Evolutionary conservation across 2,329 filamentous ascomycete genomes (phyloP).

Genomic region (Fusarium hostae): DNA sequence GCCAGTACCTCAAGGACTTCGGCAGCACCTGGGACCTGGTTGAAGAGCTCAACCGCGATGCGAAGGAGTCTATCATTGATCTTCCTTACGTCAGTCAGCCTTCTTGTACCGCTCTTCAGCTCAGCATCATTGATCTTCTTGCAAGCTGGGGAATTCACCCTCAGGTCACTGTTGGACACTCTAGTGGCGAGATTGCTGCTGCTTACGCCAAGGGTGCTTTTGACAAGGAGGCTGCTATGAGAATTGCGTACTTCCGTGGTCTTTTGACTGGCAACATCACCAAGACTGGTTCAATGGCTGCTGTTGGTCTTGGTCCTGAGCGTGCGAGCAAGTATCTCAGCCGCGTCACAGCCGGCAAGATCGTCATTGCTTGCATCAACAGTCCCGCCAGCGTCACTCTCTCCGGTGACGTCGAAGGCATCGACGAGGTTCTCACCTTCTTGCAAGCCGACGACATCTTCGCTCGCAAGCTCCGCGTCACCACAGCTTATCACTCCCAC

Average conservation of each 20-base stretch:
- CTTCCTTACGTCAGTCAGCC: constrained; percentile 1
- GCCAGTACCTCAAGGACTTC: not conserved
- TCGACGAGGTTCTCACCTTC: not conserved
- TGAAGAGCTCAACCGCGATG: not conserved
- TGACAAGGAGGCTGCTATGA: not conserved
- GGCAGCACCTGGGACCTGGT: not conserved
- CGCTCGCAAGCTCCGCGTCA: not conserved
- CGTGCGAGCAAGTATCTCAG: not conserved
- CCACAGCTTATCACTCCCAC: not conserved
- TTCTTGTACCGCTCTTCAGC: not conserved
- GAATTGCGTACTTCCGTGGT: not conserved
- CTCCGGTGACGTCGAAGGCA: not conserved
- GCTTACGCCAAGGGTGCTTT: not conserved
- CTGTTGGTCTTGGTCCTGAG: not conserved
- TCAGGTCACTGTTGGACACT: not conserved
- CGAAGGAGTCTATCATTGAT: not conserved
- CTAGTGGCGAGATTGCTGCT: not conserved
- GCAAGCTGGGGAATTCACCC: not conserved
- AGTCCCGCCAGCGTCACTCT: not conserved
- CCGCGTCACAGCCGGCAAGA: not conserved
- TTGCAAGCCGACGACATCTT: not conserved
- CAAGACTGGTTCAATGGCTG: not conserved
- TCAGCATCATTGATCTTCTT: not conserved
- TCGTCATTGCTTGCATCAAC: not conserved
- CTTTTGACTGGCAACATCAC: not conserved